phyloP scores from a whole-genome alignment of 108 stramenopile genomes.

The Fragilariopsis cylindrus region DNA sequence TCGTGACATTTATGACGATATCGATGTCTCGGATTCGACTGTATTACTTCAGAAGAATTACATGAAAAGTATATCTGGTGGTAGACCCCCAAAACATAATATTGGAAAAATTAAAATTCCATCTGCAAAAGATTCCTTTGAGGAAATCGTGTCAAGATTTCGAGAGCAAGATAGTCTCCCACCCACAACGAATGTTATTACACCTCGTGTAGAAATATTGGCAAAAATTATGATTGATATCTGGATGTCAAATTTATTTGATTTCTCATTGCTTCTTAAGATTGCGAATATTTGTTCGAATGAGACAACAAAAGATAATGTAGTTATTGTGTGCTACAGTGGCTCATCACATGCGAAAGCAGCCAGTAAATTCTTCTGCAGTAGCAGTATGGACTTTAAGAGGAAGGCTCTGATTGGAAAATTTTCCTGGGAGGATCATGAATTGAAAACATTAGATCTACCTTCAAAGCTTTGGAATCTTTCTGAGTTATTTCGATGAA shows the following conservation, averaged over 20 bases:
- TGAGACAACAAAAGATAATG: slow-evolving; percentile 24
- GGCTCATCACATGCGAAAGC: slow-evolving; percentile 38
- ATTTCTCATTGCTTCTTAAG: slow-evolving; percentile 37
- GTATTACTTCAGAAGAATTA: slow-evolving; percentile 33
- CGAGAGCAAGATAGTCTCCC: not conserved
- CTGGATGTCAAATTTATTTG: slow-evolving; percentile 38
- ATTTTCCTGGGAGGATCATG: slow-evolving; percentile 36
- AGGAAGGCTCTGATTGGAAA: slow-evolving; percentile 39
- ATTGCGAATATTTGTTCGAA: slow-evolving; percentile 32
- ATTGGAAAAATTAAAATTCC: slow-evolving; percentile 47
- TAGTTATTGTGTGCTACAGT: slow-evolving; percentile 39
- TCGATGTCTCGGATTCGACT: slow-evolving; percentile 38
- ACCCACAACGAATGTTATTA: slow-evolving; percentile 1
- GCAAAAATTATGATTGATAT: slow-evolving; percentile 51
- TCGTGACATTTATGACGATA: slow-evolving; percentile 46
- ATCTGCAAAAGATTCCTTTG: slow-evolving; percentile 26
- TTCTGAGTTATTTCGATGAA: slow-evolving; percentile 25
- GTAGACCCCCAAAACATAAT: slow-evolving; percentile 31
- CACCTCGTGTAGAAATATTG: slow-evolving; percentile 37
- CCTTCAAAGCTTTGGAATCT: slow-evolving; percentile 36
- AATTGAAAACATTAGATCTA: slow-evolving; percentile 26
- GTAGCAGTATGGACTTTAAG: slow-evolving; percentile 31
- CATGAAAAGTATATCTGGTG: slow-evolving; percentile 20
- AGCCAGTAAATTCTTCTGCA: slow-evolving; percentile 29
- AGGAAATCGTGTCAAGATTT: slow-evolving; percentile 24